Base-by-base conservation (phyloP, 1,284 basidiomycete genomes). In the Pseudozyma thailandica region DNA sequence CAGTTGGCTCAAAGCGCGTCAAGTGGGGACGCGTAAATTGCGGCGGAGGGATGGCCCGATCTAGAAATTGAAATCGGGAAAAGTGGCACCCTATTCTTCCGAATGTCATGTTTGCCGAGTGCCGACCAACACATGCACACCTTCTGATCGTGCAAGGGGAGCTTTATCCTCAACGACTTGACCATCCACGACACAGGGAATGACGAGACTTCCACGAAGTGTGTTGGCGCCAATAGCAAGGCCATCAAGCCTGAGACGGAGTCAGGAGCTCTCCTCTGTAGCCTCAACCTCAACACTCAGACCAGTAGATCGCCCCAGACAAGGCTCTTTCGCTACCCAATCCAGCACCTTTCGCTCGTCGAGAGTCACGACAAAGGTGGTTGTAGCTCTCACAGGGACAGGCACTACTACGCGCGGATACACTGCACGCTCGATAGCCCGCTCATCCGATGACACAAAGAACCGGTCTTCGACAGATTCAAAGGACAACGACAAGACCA, bases 11-110 rank as follows among this genome's bases (percentile, higher is more conserved):
- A 16, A 23, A 21, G 49, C 41, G 55, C 43, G 48, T 50, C 43
- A 30, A 4, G 10, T 30, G 16, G 21, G 20, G 26, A 39, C 44
- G 54, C 54, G 45, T 42, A 48, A 50, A 51, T 49, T 45, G 53
- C 23, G 16, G 31, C n/a, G 39, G 21, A 18, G 4, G 13, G 7
- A 7, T 9, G 4, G 21, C 42, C 50, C 42, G 50, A 52, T 52
- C n/a, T 25, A 9, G 9, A 21, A 42, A 21, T 25, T 9, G 18
- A 18, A 44, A 35, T 31, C 31, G 46, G 46, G 6, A 37, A 50
- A 57, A 50, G 54, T 57, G 48, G 44, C 54, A 57, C 54, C 39
- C 39, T 49, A 21, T 21, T 28, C 35, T 49, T 27, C 25, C 21
- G 20, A 21, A 6, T 8, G 6, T 25, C 4, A 31, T 33, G 25